phyloP scores from a whole-genome alignment of 2,329 filamentous ascomycete species.

The Penicillium sp. region DNA sequence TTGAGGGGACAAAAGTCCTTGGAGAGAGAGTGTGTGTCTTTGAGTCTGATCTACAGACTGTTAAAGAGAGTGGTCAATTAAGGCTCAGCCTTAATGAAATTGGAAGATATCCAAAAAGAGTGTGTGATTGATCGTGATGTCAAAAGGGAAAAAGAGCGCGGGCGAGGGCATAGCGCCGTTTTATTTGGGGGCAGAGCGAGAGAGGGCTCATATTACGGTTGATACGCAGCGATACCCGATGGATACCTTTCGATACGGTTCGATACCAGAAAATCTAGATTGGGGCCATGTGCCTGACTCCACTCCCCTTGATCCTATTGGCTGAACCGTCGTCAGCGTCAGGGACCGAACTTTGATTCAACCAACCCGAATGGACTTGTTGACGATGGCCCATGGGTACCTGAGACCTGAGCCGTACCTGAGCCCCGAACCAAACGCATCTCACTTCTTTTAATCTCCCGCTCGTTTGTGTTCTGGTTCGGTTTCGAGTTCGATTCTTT shows the following conservation, averaged over 20 bases:
- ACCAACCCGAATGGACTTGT: slow-evolving; percentile 6
- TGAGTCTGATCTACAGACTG: slow-evolving; percentile 13
- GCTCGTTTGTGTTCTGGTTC: background rate
- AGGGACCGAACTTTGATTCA: background rate
- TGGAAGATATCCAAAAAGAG: slow-evolving; percentile 8
- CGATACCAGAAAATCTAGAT: slow-evolving; percentile 1
- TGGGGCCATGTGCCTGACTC: slow-evolving; percentile 6
- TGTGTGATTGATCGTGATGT: slow-evolving; percentile 10
- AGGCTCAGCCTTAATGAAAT: slow-evolving; percentile 7
- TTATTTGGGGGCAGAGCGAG: slow-evolving; percentile 4
- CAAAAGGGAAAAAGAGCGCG: background rate
- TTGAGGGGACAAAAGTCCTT: background rate
- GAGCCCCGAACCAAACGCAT: background rate
- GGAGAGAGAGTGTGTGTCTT: background rate
- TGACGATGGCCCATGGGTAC: background rate
- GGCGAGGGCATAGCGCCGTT: slow-evolving; percentile 5
- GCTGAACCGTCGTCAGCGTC: background rate
- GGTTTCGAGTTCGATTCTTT: background rate
- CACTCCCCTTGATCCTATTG: slow-evolving; percentile 2
- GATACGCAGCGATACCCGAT: background rate
- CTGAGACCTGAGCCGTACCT: background rate
- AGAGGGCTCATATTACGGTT: background rate
- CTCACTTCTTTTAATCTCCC: background rate
- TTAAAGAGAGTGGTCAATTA: slow-evolving; percentile 2
- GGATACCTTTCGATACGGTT: background rate